Evolutionary conservation across 1,139 yeast species (phyloP).

Genomic region (Sugiyamaella neomexicana): DNA sequence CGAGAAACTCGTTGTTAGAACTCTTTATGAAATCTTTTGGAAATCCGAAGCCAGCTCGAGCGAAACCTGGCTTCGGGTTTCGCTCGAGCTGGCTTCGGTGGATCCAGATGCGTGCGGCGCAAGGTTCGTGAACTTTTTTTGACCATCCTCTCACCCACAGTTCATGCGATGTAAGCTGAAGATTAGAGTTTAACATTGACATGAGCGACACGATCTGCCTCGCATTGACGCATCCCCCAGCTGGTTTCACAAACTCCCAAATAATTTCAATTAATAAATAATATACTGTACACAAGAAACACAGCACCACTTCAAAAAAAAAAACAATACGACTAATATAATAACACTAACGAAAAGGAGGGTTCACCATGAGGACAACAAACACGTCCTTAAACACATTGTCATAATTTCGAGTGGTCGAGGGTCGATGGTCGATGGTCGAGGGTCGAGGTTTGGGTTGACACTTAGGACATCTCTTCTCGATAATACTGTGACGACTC

Average conservation of each 20-base stretch:
- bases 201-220: constrained; percentile 2
- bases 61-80: too few relatives aligned
- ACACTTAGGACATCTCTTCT: constrained; percentile 15
- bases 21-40: too few relatives aligned
- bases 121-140: too few relatives aligned
- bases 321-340: neutral
- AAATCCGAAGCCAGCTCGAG: too few relatives aligned
- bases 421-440: too few relatives aligned
- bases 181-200: constrained; percentile 10
- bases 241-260: too few relatives aligned
- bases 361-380: too few relatives aligned
- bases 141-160: too few relatives aligned
- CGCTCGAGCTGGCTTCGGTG: neutral
- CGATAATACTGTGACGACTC: constrained; percentile 15
- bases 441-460: too few relatives aligned
- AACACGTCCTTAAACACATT: too few relatives aligned
- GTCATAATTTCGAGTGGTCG: too few relatives aligned
- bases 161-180: neutral
- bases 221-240: constrained; percentile 6
- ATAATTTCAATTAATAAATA: constrained; percentile 7
- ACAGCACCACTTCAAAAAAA: constrained; percentile 6
- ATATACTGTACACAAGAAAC: constrained; percentile 15
- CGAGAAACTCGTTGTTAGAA: too few relatives aligned
- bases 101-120: neutral
- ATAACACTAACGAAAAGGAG: neutral